phyloP scores from a whole-genome alignment of 148 eudicot genomes.

The Pouteria glomerata region DNA sequence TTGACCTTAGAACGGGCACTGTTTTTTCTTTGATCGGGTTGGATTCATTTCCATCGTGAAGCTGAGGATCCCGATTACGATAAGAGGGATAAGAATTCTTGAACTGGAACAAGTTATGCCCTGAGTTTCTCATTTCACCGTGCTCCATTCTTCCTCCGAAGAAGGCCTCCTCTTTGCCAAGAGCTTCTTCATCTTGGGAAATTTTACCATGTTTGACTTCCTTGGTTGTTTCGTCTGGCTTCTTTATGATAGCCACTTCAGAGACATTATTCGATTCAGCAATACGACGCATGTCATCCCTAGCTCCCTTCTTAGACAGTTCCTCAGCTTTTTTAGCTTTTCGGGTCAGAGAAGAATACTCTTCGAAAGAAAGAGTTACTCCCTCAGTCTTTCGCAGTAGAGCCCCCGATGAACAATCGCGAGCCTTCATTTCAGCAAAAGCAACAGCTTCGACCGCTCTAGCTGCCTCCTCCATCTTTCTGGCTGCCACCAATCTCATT shows the following conservation, averaged over 20 bases:
- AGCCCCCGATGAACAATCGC: constrained; percentile 15
- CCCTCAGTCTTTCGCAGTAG: constrained; percentile 27
- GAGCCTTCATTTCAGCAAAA: constrained; percentile 57
- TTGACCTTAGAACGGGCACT: constrained; percentile 32
- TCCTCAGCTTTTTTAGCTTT: constrained; percentile 52
- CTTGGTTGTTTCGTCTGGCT: constrained; percentile 21
- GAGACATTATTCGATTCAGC: constrained; percentile 12
- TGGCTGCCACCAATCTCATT: constrained; percentile 76
- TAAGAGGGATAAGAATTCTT: constrained; percentile 33
- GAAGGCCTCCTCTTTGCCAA: constrained; percentile 19
- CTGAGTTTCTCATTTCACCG: constrained; percentile 9
- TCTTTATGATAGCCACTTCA: constrained; percentile 17
- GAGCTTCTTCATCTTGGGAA: constrained; percentile 19
- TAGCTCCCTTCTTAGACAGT: constrained; percentile 29
- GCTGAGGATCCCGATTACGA: constrained; percentile 24
- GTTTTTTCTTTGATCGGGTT: constrained; percentile 18
- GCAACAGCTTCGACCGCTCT: constrained; percentile 82
- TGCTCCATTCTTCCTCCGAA: constrained; percentile 16
- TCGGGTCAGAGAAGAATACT: constrained; percentile 47
- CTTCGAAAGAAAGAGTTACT: constrained; percentile 67
- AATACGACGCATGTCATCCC: constrained; percentile 8
- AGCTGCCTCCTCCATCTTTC: constrained; percentile 91
- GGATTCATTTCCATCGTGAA: constrained; percentile 26
- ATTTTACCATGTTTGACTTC: constrained; percentile 14
- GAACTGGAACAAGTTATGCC: constrained; percentile 19